Conservation (phyloP, 2,329 filamentous ascomycete genomes). For the Fusarium solani-melongenae region DNA sequence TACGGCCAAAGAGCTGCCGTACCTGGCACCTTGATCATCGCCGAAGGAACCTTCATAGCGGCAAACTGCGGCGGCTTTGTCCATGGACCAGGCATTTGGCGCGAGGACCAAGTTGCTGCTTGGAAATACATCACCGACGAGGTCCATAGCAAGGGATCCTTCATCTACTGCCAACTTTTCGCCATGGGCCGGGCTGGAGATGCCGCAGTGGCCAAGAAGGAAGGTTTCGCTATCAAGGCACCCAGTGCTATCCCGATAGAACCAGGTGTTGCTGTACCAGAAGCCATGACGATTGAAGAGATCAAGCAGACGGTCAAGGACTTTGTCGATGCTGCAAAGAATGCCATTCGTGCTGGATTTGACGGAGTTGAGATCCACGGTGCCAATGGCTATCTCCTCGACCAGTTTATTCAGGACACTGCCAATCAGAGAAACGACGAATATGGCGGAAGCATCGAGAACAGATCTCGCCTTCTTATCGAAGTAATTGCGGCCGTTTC, state of each 20-base stretch:
- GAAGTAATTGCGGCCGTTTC: slow-evolving; percentile 58
- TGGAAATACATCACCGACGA: slow-evolving; percentile 72
- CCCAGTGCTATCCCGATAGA: slow-evolving; percentile 51
- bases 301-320: slow-evolving; percentile 70
- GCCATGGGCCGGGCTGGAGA: slow-evolving; percentile 66
- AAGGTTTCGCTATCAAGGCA: slow-evolving; percentile 42
- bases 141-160: slow-evolving; percentile 71
- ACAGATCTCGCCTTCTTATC: slow-evolving; percentile 62
- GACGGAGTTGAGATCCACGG: slow-evolving; percentile 74
- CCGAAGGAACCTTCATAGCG: slow-evolving; percentile 58
- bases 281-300: slow-evolving; percentile 71
- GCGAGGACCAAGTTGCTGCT: slow-evolving; percentile 62
- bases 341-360: slow-evolving; percentile 72
- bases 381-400: slow-evolving; percentile 71
- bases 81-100: slow-evolving; percentile 69
- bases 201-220: slow-evolving; percentile 35
- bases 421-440: slow-evolving; percentile 62
- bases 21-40: slow-evolving; percentile 56
- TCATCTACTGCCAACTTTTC: slow-evolving; percentile 73
- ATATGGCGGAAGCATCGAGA: slow-evolving; percentile 64
- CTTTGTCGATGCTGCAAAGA: slow-evolving; percentile 63
- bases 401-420: slow-evolving; percentile 67
- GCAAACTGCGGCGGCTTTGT: slow-evolving; percentile 47
- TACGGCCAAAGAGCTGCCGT: slow-evolving; percentile 57
- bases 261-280: slow-evolving; percentile 63